Base-by-base conservation (phyloP, 2,329 filamentous ascomycete species). In the Trichothecium sympodiale region DNA sequence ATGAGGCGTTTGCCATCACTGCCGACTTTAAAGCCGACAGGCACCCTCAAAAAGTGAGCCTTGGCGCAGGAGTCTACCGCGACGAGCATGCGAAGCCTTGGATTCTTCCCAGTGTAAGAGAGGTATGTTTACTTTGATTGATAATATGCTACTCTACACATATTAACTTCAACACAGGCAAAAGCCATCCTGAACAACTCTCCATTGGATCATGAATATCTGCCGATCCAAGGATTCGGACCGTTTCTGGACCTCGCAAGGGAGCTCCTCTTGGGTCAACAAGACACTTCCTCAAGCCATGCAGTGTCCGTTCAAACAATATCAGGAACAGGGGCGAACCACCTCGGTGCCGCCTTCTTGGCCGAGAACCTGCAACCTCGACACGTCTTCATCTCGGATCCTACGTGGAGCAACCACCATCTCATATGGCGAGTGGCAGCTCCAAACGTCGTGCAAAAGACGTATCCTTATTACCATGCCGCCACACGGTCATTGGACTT, bases 31-130 rank as follows among this genome's bases (percentile, higher is more conserved):
- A 37, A 16, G 43, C 42, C 5, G 44, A 49, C 26, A 29, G 30
- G 5, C 8, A 39, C 17, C 45, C 49, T 3, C 38, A 52, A 13
- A 64, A 64, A 42, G 59, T 63, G n/a, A 53, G 48, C 35, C 44
- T 65, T 15, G 52, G 55, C 5, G 44, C 50, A 7, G 88, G 88
- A 46, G 86, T 87, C 34, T 95, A 94, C 62, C 71, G 87, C 53
- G 88, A 93, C 54, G 70, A 94, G 62, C 78, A 84, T 53, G 84
- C 84, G 39, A 93, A 93, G 64, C 87, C 88, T 2, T 95, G 87
- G 87, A 75, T 94, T 38, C 62, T 95, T 41, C 86, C 87, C 8
- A 84, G 93, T 3, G 86, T 94, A 39, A 87, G 82, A 65, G 87
- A 88, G 80, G 87, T 89, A 61, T 33, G 18, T 35, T 31, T 13